Evolutionary conservation across 345 rosid genomes (phyloP).

Genomic region (Geranium rotundifolium): DNA sequence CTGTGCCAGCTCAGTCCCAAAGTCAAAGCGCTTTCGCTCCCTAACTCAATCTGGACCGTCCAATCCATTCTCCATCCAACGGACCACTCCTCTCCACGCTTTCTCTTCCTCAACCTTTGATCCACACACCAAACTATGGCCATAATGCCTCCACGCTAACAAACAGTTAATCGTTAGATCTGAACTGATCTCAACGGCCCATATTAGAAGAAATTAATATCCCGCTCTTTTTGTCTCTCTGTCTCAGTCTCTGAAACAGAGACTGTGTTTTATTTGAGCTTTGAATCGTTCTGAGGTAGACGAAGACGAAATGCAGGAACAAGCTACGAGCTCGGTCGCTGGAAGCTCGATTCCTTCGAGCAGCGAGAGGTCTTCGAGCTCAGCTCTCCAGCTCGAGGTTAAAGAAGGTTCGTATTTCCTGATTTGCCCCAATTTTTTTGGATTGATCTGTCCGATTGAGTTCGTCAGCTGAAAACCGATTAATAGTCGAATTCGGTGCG

Average conservation of each 20-base stretch:
- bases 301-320: constrained; percentile 63
- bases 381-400: constrained; percentile 67
- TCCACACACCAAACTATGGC: constrained; percentile 30
- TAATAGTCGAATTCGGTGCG: too few relatives aligned
- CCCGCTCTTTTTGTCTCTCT: constrained; percentile 40
- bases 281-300: not conserved
- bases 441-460: too few relatives aligned
- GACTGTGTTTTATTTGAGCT: not conserved
- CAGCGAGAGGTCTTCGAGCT: constrained; percentile 97
- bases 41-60: constrained; percentile 13
- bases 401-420: constrained; percentile 52
- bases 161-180: constrained; percentile 19
- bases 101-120: constrained; percentile 26
- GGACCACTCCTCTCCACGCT: constrained; percentile 22
- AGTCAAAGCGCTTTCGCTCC: too few relatives aligned
- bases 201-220: constrained; percentile 19
- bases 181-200: constrained; percentile 22
- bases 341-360: constrained; percentile 86
- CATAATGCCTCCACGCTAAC: constrained; percentile 36
- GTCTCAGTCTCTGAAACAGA: not conserved
- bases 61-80: constrained; percentile 21
- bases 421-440: not conserved
- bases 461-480: too few relatives aligned
- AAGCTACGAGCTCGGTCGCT: constrained; percentile 64
- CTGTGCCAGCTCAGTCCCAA: not conserved